These are phyloP conservation scores for Fusarium phyllophilum DNA, from an alignment of 2,329 filamentous ascomycete species.

Conservation along the genomic window DNA sequence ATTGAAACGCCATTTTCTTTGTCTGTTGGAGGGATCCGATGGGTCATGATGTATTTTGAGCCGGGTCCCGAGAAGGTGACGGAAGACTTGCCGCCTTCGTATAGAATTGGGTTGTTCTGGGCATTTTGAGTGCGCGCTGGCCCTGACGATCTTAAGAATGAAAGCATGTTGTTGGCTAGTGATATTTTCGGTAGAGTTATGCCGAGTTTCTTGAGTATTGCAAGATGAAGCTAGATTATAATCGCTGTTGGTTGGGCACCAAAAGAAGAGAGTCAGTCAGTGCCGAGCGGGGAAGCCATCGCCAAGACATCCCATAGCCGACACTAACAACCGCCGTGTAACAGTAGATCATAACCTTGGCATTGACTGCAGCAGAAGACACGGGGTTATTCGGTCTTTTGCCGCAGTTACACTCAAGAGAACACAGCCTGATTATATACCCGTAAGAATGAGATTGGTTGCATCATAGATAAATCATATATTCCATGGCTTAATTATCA, in stretches of 20 bases:
- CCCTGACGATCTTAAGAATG: not conserved
- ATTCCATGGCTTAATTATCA: no score
- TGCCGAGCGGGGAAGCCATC: not conserved
- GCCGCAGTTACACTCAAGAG: no score
- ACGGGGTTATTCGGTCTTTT: no score
- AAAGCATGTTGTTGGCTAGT: not conserved
- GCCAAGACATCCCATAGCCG: not conserved
- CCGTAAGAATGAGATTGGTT: no score
- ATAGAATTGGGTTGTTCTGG: not conserved
- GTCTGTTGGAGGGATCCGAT: conserved; percentile 6
- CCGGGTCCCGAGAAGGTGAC: not conserved
- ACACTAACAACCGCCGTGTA: not conserved
- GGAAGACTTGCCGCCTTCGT: conserved; percentile 5
- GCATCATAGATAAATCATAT: no score
- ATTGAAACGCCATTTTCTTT: not conserved
- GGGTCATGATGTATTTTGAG: conserved; percentile 19
- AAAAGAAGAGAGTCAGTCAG: not conserved
- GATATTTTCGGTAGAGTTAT: no score
- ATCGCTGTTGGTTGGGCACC: not conserved
- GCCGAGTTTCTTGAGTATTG: not conserved
- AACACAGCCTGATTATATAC: no score
- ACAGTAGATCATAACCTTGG: not conserved
- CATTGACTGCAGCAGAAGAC: not conserved
- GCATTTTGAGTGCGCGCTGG: conserved; percentile 3
- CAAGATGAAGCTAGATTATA: not conserved